Conservation (phyloP, 148 eudicot species). For the Chenopodium album region DNA sequence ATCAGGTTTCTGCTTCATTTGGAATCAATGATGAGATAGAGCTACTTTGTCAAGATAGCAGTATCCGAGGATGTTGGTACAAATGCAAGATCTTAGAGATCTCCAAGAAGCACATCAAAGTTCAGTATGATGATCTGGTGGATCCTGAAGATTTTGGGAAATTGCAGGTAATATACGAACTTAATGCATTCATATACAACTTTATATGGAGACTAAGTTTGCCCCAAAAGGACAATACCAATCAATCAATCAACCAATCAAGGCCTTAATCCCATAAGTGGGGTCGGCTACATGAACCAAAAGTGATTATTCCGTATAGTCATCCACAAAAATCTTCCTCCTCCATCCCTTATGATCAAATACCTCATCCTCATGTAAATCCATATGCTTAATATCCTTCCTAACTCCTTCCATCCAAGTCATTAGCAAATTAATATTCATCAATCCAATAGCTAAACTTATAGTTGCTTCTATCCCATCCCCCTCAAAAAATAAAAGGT, state of each 20-base stretch:
- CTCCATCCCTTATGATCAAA: too few species aligned
- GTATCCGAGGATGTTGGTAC: constrained; percentile 93
- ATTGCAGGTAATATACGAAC: constrained; percentile 52
- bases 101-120: constrained; percentile 47
- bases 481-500: neutral
- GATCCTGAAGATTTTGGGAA: constrained; percentile 66
- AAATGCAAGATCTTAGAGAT: constrained; percentile 63
- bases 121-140: constrained; percentile 69
- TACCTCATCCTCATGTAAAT: too few species aligned
- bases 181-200: neutral
- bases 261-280: too few species aligned
- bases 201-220: neutral
- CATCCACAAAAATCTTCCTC: too few species aligned
- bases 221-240: neutral
- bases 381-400: too few species aligned
- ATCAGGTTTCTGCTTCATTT: constrained; percentile 29
- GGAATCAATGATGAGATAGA: constrained; percentile 63
- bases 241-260: too few species aligned
- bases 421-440: neutral
- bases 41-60: constrained; percentile 82
- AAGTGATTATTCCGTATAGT: too few species aligned
- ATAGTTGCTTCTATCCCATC: neutral
- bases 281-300: too few species aligned
- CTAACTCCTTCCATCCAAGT: too few species aligned
- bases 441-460: neutral